phyloP scores from a whole-genome alignment of 257 asterid genomes.

The Nicotiana attenuata region DNA sequence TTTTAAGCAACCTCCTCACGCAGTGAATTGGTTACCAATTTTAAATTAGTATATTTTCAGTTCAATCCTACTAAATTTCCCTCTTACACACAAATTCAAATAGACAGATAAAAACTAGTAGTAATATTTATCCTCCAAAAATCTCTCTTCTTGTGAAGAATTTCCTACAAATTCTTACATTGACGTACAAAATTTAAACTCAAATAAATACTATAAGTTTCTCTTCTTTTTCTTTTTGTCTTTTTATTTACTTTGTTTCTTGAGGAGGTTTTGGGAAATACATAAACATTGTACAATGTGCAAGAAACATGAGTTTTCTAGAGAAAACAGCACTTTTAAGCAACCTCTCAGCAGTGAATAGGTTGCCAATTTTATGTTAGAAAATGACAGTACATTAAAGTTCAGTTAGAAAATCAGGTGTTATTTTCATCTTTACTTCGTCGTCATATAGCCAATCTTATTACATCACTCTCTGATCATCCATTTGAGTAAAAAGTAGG shows the following conservation, averaged over 20 bases:
- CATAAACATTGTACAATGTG: neutral
- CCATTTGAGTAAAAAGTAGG: neutral
- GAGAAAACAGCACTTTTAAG: neutral
- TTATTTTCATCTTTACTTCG: conserved; percentile 14
- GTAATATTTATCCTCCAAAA: no score
- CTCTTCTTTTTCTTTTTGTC: no score
- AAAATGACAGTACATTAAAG: conserved; percentile 28
- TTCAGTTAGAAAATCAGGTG: conserved; percentile 28
- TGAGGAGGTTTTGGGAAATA: neutral
- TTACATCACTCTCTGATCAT: neutral
- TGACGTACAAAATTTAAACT: no score
- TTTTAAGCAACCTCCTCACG: neutral
- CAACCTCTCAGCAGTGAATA: neutral
- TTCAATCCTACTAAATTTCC: no score
- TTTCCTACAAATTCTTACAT: neutral
- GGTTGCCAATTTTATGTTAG: conserved; percentile 12
- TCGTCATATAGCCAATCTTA: neutral
- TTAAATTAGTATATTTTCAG: no score
- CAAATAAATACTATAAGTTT: no score
- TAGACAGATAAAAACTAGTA: no score
- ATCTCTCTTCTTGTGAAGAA: neutral
- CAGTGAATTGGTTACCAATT: no score
- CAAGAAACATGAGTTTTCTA: neutral
- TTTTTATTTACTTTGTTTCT: neutral
- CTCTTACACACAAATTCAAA: no score